phyloP scores from a whole-genome alignment of 106 monocot species.

The Iris macrosiphon region DNA sequence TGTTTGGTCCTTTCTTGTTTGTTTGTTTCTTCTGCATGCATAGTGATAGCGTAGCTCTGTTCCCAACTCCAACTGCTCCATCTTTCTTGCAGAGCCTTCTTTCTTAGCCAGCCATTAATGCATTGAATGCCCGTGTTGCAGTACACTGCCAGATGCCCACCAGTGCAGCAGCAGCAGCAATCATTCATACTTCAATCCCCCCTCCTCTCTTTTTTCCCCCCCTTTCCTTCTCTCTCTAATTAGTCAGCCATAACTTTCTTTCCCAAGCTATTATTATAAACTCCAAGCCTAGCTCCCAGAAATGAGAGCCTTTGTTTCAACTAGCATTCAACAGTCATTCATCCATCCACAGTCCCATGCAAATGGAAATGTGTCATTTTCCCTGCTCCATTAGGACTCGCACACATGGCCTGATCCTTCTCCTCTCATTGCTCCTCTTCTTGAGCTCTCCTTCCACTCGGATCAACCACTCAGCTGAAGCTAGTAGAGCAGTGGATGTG shows the following conservation, averaged over 20 bases:
- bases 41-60: too few species aligned
- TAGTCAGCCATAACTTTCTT: too few species aligned
- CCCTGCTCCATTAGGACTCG: constrained; percentile 5
- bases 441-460: constrained; percentile 1
- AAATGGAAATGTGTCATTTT: constrained; percentile 3
- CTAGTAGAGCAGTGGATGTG: constrained; percentile 5
- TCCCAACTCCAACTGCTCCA: too few species aligned
- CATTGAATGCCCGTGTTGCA: background rate
- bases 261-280: too few species aligned
- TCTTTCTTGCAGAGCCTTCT: background rate
- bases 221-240: background rate
- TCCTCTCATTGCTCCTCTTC: constrained; percentile 7
- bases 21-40: too few species aligned
- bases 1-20: too few species aligned
- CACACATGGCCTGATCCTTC: background rate
- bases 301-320: too few species aligned
- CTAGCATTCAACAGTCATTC: too few species aligned
- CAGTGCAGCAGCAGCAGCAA: background rate
- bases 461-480: background rate
- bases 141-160: background rate
- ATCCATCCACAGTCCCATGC: constrained; percentile 3
- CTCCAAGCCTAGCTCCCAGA: too few species aligned
- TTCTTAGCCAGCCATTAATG: background rate
- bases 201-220: too few species aligned
- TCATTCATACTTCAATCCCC: background rate